Percentiles rank a stretch among this genome's conserved stretches.
Conservation (phyloP, 805 yeast genomes). For the Torulaspora franciscae region DNA sequence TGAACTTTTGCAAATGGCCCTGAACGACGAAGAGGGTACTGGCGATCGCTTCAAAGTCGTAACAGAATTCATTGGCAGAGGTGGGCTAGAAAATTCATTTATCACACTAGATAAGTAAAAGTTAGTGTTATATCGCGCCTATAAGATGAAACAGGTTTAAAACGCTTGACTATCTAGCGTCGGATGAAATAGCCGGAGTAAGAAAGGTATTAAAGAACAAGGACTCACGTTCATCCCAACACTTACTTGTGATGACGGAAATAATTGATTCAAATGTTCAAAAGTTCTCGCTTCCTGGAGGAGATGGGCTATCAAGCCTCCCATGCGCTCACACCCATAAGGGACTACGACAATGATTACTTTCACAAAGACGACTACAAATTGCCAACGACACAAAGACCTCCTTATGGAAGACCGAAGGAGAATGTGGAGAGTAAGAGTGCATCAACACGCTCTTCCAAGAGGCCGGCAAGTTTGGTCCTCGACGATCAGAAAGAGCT, state of each 20-base stretch:
- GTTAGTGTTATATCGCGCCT: neutral
- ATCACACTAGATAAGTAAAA: constrained; percentile 9
- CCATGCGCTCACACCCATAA: constrained; percentile 32
- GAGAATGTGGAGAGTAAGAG: neutral
- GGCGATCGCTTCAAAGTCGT: constrained; percentile 68
- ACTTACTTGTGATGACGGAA: neutral
- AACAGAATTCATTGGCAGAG: constrained; percentile 80
- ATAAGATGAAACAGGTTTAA: constrained; percentile 12
- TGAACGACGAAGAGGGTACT: constrained; percentile 44
- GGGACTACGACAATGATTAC: constrained; percentile 30
- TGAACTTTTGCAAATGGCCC: constrained; percentile 55
- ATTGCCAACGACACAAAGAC: constrained; percentile 16
- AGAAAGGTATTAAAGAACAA: neutral
- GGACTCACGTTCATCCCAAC: neutral
- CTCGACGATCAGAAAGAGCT: constrained; percentile 13
- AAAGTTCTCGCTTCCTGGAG: constrained; percentile 24
- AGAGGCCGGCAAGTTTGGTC: constrained; percentile 29
- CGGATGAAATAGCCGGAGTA: neutral
- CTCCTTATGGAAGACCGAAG: constrained; percentile 5
- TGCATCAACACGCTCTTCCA: constrained; percentile 5
- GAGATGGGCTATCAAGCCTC: constrained; percentile 25
- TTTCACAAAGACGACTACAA: constrained; percentile 28
- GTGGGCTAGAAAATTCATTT: constrained; percentile 58
- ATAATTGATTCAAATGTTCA: constrained; percentile 22
- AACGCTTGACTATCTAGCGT: neutral